phyloP scores from a whole-genome alignment of 495 filamentous ascomycete genomes.

The Podospora appendiculata region DNA sequence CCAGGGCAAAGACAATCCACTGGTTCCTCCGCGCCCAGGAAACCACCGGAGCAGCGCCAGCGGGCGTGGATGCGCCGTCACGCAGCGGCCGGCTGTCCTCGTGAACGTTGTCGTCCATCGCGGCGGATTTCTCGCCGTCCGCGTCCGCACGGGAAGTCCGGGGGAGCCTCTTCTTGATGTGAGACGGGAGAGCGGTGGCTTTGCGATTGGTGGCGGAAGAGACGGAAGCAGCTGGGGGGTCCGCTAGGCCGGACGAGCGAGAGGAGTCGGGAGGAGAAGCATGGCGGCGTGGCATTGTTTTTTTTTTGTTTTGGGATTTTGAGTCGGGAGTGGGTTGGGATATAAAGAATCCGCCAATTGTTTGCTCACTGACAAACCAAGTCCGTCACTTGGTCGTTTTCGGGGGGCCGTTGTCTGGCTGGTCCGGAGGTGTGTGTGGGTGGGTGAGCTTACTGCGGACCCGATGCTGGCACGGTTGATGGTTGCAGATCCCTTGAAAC shows the following conservation, averaged over 20 bases:
- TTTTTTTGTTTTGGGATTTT: neutral
- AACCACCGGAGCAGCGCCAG: neutral
- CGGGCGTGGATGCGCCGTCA: neutral
- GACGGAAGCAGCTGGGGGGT: neutral
- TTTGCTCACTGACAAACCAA: too few relatives aligned
- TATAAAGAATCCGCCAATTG: too few relatives aligned
- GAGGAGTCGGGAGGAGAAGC: neutral
- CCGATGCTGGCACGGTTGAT: too few relatives aligned
- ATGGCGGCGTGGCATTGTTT: neutral
- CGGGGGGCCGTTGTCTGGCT: too few relatives aligned
- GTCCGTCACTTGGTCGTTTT: too few relatives aligned
- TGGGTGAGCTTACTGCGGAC: too few relatives aligned
- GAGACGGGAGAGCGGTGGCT: neutral
- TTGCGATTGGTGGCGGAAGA: neutral
- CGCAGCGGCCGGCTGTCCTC: slow-evolving; percentile 17
- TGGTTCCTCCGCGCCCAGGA: slow-evolving; percentile 32
- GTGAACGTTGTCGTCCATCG: neutral
- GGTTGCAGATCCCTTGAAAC: too few relatives aligned
- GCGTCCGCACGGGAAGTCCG: neutral
- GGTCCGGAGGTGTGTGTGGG: too few relatives aligned
- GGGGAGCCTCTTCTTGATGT: slow-evolving; percentile 3
- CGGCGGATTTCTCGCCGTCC: neutral
- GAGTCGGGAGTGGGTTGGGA: neutral
- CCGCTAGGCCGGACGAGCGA: neutral
- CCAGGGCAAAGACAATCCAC: slow-evolving; percentile 78